Evolutionary conservation across 495 filamentous ascomycete species (phyloP), one percentile per base, ranked within the genome.

Genomic region (Pyronema domesticum): DNA sequence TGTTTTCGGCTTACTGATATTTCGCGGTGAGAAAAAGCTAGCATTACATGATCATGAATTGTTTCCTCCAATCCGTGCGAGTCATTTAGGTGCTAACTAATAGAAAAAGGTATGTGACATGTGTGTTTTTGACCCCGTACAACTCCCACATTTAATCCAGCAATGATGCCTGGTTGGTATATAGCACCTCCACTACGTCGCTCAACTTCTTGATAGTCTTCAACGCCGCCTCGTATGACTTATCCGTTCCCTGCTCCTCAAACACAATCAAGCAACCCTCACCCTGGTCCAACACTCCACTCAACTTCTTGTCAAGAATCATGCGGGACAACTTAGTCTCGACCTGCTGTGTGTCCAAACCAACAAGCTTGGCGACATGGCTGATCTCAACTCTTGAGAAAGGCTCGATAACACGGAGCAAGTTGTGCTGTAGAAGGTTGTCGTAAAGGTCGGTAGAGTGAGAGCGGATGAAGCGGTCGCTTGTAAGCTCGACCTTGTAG

Each of bases 271-370:
- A 73, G 68, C 93, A 96, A 7, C 89, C 88, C 10, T 86, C 84
- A n/a, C 93, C 91, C 67, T 98, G 93, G 69, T 98, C 91, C 64
- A 98, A 72, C 52, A 98, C 91, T 30, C 91, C 91, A 48, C 94
- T 85, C 68, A 98, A 95, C 55, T 95, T 86, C 74, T 95, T 95
- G 70, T 98, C 91, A 55, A 98, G 74, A 63, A 98, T 98, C 91
- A 98, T 98, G 75, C 96, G 91, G 33, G 83, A 88, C 39, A 98
- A 76, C 75, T 98, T 98, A 61, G 87, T 79, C 75, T 98, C 91
- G 59, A 98, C 91, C 72, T 95, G 89, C 70, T 86, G 83, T 44
- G 84, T 94, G 63, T 95, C 91, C 59, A 96, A 73, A 15, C 93
- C 89, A 37, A 98, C 91, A 69, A 96, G 89, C 75, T 89, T 88